Conservation (phyloP, 2,329 filamentous ascomycete species). For the Zasmidium citrigriseum region DNA sequence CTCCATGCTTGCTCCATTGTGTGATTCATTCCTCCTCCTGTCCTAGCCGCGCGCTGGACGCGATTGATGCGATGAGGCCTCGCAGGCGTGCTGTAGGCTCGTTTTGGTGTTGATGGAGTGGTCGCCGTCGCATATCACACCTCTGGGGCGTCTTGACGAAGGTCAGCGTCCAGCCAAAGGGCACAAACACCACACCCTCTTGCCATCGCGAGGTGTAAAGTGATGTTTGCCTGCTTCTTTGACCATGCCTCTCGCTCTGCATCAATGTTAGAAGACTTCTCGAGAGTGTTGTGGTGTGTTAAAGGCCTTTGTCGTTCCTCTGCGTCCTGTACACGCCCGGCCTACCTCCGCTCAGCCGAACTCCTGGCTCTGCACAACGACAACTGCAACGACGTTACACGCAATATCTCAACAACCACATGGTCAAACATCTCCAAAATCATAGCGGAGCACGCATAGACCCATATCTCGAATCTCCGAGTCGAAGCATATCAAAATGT, state of each 20-base stretch:
- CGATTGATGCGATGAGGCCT: too few relatives aligned
- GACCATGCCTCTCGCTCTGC: neutral
- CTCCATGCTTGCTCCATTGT: too few relatives aligned
- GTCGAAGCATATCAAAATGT: neutral
- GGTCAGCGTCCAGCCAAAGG: too few relatives aligned
- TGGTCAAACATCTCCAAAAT: neutral
- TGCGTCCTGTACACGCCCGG: neutral
- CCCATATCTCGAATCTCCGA: constrained; percentile 1
- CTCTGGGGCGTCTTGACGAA: too few relatives aligned
- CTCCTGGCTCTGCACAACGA: neutral
- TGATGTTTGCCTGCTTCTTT: neutral
- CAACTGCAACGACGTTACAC: neutral
- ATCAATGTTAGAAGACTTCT: neutral
- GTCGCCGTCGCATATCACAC: too few relatives aligned
- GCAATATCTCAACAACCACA: neutral
- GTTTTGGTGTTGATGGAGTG: too few relatives aligned
- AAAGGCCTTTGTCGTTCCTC: neutral
- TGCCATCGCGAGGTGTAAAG: neutral
- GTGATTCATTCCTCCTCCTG: too few relatives aligned
- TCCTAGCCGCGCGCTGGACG: too few relatives aligned
- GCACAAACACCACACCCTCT: too few relatives aligned
- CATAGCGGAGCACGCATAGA: neutral
- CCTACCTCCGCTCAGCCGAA: neutral
- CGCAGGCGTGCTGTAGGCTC: too few relatives aligned
- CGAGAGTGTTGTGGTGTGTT: neutral